A percentile compares a stretch with the other conserved stretches of the same genome.
Evolutionary conservation across 108 stramenopile genomes (phyloP).

Genomic region (Nitzschia sp.): DNA sequence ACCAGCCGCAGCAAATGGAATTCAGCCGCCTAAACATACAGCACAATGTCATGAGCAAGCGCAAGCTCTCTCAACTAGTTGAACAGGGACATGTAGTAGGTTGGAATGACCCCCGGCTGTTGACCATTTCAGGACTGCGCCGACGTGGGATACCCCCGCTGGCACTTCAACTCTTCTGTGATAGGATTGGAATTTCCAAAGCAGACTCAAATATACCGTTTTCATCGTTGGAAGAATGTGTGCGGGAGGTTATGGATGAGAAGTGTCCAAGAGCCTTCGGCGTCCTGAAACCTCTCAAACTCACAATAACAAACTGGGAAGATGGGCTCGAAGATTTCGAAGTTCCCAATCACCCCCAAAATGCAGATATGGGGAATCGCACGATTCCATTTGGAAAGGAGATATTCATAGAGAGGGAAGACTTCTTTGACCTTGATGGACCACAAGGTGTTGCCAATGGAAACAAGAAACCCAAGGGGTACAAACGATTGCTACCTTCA

Average conservation of each 20-base stretch:
- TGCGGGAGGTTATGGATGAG: constrained; percentile 81
- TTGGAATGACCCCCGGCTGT: constrained; percentile 89
- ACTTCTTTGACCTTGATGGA: constrained; percentile 88
- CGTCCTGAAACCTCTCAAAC: constrained; percentile 79
- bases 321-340: constrained; percentile 59
- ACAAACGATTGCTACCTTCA: constrained; percentile 77
- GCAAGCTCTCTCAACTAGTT: constrained; percentile 86
- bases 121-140: constrained; percentile 80
- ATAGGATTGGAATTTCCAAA: constrained; percentile 89
- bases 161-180: constrained; percentile 83
- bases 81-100: constrained; percentile 75
- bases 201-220: constrained; percentile 87
- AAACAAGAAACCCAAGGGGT: constrained; percentile 76
- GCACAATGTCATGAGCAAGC: constrained; percentile 85
- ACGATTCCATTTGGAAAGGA: constrained; percentile 77
- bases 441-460: constrained; percentile 67
- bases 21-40: constrained; percentile 91
- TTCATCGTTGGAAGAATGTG: constrained; percentile 80
- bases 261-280: constrained; percentile 73
- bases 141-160: constrained; percentile 85
- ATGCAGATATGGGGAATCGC: constrained; percentile 68
- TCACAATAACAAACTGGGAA: constrained; percentile 86
- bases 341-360: constrained; percentile 84
- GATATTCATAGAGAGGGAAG: constrained; percentile 78
- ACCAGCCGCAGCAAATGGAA: constrained; percentile 85